Evolutionary conservation across 257 asterid species (phyloP).

Genomic region (Ilex aquifolium): DNA sequence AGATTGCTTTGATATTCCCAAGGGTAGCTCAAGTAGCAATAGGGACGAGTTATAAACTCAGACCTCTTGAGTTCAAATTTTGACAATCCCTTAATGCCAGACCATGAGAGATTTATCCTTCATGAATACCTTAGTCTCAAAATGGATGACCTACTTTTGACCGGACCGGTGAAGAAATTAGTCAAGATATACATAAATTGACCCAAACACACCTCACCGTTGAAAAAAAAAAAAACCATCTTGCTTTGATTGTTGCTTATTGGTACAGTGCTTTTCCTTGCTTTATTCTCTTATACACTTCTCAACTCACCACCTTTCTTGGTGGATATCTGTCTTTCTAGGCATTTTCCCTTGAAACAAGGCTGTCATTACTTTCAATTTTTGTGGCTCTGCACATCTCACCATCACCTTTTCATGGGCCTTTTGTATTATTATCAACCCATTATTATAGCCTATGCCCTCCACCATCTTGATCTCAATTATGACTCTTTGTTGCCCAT

Average conservation of each 20-base stretch:
- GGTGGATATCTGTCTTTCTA: conserved; percentile 23
- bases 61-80: too few species aligned
- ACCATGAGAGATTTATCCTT: too few species aligned
- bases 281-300: conserved; percentile 22
- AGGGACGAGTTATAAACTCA: too few species aligned
- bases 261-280: conserved; percentile 12
- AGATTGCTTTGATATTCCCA: too few species aligned
- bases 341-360: conserved; percentile 23
- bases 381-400: conserved; percentile 17
- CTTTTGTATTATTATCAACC: conserved; percentile 19
- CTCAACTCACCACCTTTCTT: conserved; percentile 16
- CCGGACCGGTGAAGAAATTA: too few species aligned
- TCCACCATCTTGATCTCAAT: conserved; percentile 15
- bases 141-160: too few species aligned
- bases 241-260: not conserved
- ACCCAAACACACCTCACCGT: too few species aligned
- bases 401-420: conserved; percentile 14
- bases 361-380: conserved; percentile 22
- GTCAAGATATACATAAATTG: too few species aligned
- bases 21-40: too few species aligned
- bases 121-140: too few species aligned
- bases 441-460: conserved; percentile 18
- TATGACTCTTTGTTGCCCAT: conserved; percentile 10
- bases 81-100: too few species aligned
- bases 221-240: too few species aligned